Evolutionary conservation across 2,329 filamentous ascomycete genomes (phyloP), one percentile per base, ranked within the genome.

Genomic region (Ilyonectria mors-panacis): DNA sequence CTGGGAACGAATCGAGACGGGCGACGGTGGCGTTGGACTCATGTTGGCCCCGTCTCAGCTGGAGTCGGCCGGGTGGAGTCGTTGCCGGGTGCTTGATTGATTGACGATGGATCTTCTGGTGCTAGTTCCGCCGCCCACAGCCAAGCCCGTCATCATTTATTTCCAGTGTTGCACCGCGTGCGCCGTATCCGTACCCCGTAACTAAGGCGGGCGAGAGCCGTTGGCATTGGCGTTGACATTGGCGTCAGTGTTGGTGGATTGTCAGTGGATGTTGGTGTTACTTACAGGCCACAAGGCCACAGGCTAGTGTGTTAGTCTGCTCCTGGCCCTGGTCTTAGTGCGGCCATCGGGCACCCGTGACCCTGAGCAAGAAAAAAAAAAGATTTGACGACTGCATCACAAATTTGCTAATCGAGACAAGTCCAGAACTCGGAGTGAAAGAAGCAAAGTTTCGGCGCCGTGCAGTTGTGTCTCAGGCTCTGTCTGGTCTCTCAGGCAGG

Each of bases 41-140:
- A 59, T 58, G 61, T 48, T 64, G 54, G 61, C 59, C 47, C 54
- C 47, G 61, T 64, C 61, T 54, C 61, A 59, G 54, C 61, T 64
- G 19, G 19, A 58, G 37, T 37, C 19, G 30, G 28, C 50, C n/a
- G 50, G n/a, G 50, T 53, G 50, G 50, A 23, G 50, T 21, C n/a
- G 28, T 21, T 21, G 50, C 39, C 6, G 39, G 39, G 17, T 42
- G 39, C 39, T 42, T 42, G 15, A 42, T 42, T n/a, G 39, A 42
- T 19, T n/a, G 39, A 42, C 15, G 8, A 42, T 42, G 39, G 39
- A 53, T 37, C 30, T 53, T 35, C 50, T 53, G 28, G 12, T 37
- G 50, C 50, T 35, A 53, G 50, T 33, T 19, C 30, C 45, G 21
- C 42, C 6, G n/a, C 42, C 42, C 44, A 45, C 39, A 28, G 15